phyloP scores from a whole-genome alignment of 2,329 filamentous ascomycete species.

The Stylonectria norvegica region DNA sequence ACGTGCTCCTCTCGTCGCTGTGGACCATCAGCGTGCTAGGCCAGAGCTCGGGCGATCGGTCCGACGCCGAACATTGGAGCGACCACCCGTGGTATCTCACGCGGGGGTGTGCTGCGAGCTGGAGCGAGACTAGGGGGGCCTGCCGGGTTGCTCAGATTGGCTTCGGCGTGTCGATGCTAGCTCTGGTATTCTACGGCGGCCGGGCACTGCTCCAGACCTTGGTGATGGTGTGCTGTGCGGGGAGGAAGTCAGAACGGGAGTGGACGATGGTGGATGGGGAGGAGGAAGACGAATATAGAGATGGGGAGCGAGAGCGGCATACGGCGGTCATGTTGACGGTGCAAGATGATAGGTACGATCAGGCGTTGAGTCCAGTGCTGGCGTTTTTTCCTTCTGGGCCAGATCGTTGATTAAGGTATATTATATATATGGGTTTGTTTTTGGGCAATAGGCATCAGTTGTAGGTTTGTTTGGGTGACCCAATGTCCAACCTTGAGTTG shows the following conservation, averaged over 20 bases:
- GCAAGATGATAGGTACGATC: constrained; percentile 2
- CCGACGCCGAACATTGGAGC: constrained; percentile 23
- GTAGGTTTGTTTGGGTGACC: no score
- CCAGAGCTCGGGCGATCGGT: constrained; percentile 23
- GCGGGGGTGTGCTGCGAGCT: constrained; percentile 18
- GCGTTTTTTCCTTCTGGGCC: constrained; percentile 31
- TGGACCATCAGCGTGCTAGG: constrained; percentile 26
- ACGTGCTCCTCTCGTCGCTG: constrained; percentile 24
- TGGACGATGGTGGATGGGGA: neutral
- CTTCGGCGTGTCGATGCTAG: constrained; percentile 18
- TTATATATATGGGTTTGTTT: no score
- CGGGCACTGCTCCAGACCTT: constrained; percentile 14
- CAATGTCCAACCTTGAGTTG: no score
- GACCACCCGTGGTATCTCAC: constrained; percentile 27
- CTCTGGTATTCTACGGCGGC: constrained; percentile 14
- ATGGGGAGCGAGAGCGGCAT: constrained; percentile 5
- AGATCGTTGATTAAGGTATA: no score
- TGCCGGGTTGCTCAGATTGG: constrained; percentile 24
- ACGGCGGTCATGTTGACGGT: neutral
- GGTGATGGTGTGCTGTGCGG: constrained; percentile 9
- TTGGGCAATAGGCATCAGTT: no score
- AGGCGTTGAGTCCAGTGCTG: constrained; percentile 30
- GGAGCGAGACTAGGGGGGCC: constrained; percentile 9
- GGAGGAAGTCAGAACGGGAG: constrained; percentile 4
- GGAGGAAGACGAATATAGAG: constrained; percentile 9